These are phyloP conservation scores for Pyrenophora seminiperda DNA, from an alignment of 2,329 filamentous ascomycete species.

Conservation along the genomic window DNA sequence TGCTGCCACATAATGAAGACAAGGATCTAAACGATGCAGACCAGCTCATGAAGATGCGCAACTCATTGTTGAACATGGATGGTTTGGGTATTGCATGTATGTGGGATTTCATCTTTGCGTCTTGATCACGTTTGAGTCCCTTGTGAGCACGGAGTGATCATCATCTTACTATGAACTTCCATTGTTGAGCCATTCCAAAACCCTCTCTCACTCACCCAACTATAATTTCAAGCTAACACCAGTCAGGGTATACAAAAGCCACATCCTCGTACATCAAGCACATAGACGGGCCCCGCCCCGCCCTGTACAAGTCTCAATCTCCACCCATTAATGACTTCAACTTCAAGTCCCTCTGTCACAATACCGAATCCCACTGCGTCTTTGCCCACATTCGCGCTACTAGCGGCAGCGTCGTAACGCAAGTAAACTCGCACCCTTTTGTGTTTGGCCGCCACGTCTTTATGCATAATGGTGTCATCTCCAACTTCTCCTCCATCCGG, in stretches of 20 bases:
- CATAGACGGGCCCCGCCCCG: constrained; percentile 51
- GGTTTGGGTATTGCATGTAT: constrained; percentile 59
- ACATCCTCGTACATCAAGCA: constrained; percentile 49
- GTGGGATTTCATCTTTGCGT: background rate
- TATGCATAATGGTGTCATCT: constrained; percentile 62
- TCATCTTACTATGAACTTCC: background rate
- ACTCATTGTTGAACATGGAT: constrained; percentile 61
- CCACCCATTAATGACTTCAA: constrained; percentile 61
- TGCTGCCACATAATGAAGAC: constrained; percentile 53
- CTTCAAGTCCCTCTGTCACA: constrained; percentile 58
- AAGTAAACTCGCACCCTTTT: constrained; percentile 62
- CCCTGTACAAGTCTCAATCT: constrained; percentile 58
- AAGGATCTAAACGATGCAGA: constrained; percentile 50
- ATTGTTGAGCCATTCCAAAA: background rate
- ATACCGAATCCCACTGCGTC: constrained; percentile 57
- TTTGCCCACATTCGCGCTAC: constrained; percentile 61
- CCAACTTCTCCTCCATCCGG: constrained; percentile 54
- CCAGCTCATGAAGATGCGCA: constrained; percentile 55
- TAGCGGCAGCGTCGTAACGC: constrained; percentile 54
- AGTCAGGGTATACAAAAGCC: constrained; percentile 54
- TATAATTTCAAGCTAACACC: no score
- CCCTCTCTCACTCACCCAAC: constrained; percentile 3
- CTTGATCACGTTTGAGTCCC: background rate
- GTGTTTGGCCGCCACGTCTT: constrained; percentile 60
- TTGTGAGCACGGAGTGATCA: no score